Evolutionary conservation across 495 filamentous ascomycete genomes (phyloP), one percentile per base, ranked within the genome.

Genomic region (Ramalina peruviana): DNA sequence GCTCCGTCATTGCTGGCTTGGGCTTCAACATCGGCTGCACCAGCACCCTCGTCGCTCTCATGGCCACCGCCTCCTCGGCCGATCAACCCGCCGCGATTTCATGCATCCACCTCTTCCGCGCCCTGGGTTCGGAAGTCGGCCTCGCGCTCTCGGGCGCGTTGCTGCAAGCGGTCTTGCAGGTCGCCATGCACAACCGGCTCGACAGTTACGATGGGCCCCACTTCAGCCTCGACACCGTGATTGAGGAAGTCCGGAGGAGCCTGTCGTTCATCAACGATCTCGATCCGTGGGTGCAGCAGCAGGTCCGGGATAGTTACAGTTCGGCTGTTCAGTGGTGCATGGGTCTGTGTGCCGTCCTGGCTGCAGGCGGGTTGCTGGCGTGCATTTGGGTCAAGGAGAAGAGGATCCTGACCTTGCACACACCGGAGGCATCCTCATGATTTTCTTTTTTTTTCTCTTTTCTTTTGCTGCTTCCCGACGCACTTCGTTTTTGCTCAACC

Each of bases 21-120:
- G 21, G 30, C 21, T 7, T 39, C 15, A 40, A 40, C 23, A 21
- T 49, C 20, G 46, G 46, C 26, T 20, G n/a, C 36, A 49, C 46
- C 17, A 40, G 46, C 38, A 40, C 46, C 16, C 33, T 49, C n/a
- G 46, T 49, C 21, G 46, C 46, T 19, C 27, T 44, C 13, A 23
- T 44, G 27, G 21, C 41, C 21, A 23, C 27, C 27, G 27, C 46
- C 20, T 37, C 46, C 15, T 36, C 46, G n/a, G 19, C 17, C 17
- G 46, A 49, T 12, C 46, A 49, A 17, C 16, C 27, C 4, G 30
- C 38, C 15, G 46, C 46, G 11, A 9, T 49, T 4, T 37, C 46
- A 23, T 49, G 46, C 36, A 30, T 49, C 16, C 38, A 49, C 46
- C 46, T 49, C 19, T 49, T 49, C 17, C 15, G 46, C 36, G 17